phyloP scores from a whole-genome alignment of 2,329 filamentous ascomycete species.

The Cryoendolithus antarcticus region DNA sequence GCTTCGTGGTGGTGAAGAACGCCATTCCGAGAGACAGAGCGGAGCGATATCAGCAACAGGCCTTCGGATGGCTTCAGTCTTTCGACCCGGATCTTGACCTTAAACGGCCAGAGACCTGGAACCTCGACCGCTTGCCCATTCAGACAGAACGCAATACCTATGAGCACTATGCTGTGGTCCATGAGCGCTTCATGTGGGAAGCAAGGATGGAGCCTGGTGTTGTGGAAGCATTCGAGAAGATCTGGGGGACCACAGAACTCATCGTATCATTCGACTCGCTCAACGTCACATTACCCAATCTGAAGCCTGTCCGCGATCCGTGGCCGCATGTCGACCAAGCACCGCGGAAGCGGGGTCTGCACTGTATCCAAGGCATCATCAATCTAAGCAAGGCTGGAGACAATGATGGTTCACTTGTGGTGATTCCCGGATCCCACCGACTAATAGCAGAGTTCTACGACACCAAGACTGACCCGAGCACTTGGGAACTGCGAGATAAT shows the following conservation, averaged over 20 bases:
- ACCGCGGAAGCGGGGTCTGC: constrained; percentile 1
- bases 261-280: constrained; percentile 16
- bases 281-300: constrained; percentile 11
- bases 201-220: constrained; percentile 14
- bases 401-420: neutral
- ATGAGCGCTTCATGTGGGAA: constrained; percentile 18
- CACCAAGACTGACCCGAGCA: neutral
- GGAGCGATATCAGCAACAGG: too few species aligned
- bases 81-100: too few species aligned
- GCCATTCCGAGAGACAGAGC: too few species aligned
- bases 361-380: constrained; percentile 5
- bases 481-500: neutral
- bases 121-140: too few species aligned
- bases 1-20: too few species aligned
- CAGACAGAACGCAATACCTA: neutral
- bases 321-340: constrained; percentile 6
- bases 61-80: too few species aligned
- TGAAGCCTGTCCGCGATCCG: neutral
- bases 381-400: too few species aligned
- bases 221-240: constrained; percentile 9
- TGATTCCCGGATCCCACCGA: too few species aligned
- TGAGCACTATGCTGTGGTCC: constrained; percentile 10
- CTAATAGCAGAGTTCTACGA: constrained; percentile 1
- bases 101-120: too few species aligned
- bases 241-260: constrained; percentile 16